phyloP scores from a whole-genome alignment of 2,329 filamentous ascomycete genomes.

The Pestalotiopsis sp. region DNA sequence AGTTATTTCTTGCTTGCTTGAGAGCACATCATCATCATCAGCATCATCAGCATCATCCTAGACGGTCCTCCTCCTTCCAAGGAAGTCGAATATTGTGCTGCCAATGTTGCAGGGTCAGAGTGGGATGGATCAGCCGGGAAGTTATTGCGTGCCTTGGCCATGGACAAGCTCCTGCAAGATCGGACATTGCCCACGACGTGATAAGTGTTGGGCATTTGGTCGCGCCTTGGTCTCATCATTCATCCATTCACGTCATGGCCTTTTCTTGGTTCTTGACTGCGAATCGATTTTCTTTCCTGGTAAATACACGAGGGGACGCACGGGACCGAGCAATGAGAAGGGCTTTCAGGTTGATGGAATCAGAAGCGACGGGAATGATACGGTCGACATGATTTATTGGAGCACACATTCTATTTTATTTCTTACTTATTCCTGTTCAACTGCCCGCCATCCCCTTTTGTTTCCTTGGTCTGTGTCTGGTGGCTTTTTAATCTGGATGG shows the following conservation, averaged over 20 bases:
- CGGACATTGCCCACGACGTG: no score
- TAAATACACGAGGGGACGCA: neutral
- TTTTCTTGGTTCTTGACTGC: neutral
- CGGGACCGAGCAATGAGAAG: conserved; percentile 1
- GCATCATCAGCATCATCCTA: neutral
- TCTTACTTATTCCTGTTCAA: neutral
- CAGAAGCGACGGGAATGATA: neutral
- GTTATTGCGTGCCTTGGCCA: no score
- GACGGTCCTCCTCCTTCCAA: neutral
- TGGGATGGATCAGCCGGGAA: no score
- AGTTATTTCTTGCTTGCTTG: neutral
- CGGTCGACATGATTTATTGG: neutral
- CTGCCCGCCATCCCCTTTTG: neutral
- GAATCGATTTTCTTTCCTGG: neutral
- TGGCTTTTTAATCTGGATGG: neutral
- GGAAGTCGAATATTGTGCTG: neutral
- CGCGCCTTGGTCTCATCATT: neutral
- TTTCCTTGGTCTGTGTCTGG: neutral
- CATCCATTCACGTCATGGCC: neutral
- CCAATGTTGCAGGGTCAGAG: neutral
- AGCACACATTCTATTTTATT: neutral
- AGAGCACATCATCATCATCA: neutral
- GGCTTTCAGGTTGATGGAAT: neutral
- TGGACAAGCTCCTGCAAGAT: no score
- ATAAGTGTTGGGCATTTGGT: neutral